These are phyloP conservation scores for Darksidea phi DNA, from an alignment of 495 filamentous ascomycete species.

Conservation along the genomic window DNA sequence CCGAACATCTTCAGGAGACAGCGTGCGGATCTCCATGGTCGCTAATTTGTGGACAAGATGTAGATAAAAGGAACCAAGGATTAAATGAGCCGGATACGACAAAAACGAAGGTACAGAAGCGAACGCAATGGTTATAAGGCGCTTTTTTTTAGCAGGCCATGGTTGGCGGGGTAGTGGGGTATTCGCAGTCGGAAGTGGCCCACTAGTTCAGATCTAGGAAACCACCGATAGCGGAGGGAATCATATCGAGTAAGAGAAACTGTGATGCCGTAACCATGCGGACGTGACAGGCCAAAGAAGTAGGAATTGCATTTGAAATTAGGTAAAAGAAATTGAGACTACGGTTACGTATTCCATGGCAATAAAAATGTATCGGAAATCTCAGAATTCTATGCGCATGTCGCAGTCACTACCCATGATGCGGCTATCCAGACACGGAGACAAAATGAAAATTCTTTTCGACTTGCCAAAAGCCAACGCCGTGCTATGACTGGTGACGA, in stretches of 20 bases:
- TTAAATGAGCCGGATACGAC: neutral
- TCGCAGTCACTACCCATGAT: no score
- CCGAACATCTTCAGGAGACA: conserved; percentile 32
- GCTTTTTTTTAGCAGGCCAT: neutral
- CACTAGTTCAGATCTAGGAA: neutral
- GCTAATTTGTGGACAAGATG: neutral
- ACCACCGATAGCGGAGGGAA: conserved; percentile 17
- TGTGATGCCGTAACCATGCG: neutral
- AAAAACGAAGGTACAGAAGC: neutral
- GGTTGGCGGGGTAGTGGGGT: conserved; percentile 18
- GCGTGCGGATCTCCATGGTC: conserved; percentile 38
- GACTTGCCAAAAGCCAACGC: no score
- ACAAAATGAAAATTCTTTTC: no score
- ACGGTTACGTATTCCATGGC: no score
- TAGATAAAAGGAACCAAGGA: neutral
- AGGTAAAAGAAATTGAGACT: no score
- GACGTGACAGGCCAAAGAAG: neutral
- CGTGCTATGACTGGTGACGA: no score
- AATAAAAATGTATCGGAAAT: no score
- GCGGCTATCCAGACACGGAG: no score
- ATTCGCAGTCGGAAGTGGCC: conserved; percentile 13
- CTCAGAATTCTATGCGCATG: no score
- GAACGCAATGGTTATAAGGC: no score
- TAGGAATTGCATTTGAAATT: neutral
- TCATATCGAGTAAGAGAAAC: neutral